These are phyloP conservation scores for Leptographium flavum DNA, from an alignment of 2,329 filamentous ascomycete genomes.

Conservation along the genomic window DNA sequence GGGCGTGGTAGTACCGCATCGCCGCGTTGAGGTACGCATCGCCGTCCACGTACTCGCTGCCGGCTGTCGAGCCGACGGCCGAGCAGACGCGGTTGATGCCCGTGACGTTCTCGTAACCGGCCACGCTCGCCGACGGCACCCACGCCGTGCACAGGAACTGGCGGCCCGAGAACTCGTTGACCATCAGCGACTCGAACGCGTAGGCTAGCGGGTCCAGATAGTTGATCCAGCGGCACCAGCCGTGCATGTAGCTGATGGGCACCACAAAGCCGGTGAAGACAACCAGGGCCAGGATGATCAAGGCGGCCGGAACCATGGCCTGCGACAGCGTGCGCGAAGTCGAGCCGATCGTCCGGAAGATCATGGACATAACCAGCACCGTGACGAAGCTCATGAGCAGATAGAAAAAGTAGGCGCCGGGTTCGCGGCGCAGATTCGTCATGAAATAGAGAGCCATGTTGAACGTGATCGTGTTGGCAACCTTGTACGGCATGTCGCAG, in stretches of 20 bases:
- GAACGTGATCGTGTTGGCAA: constrained; percentile 57
- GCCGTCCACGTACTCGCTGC: constrained; percentile 37
- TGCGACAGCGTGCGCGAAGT: constrained; percentile 55
- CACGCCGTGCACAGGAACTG: constrained; percentile 38
- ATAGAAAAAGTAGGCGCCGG: constrained; percentile 76
- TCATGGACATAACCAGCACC: constrained; percentile 69
- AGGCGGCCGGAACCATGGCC: constrained; percentile 44
- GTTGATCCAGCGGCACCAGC: constrained; percentile 73
- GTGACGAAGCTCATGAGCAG: constrained; percentile 59
- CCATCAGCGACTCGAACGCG: constrained; percentile 65
- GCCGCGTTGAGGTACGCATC: constrained; percentile 38
- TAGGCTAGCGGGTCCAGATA: constrained; percentile 71
- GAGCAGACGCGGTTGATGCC: constrained; percentile 38
- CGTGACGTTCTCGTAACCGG: constrained; percentile 22
- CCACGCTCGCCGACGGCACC: constrained; percentile 25
- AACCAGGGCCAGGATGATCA: constrained; percentile 51
- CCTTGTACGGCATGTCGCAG: constrained; percentile 71
- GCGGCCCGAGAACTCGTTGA: constrained; percentile 65
- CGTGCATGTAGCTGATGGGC: constrained; percentile 53
- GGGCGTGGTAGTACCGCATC: constrained; percentile 39
- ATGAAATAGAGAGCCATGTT: constrained; percentile 79
- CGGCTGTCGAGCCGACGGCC: constrained; percentile 41
- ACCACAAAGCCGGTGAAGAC: constrained; percentile 59
- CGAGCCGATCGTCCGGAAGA: constrained; percentile 70
- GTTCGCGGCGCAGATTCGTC: constrained; percentile 60